Conservation (phyloP, 495 filamentous ascomycete genomes). For the Elasticomyces elasticus region DNA sequence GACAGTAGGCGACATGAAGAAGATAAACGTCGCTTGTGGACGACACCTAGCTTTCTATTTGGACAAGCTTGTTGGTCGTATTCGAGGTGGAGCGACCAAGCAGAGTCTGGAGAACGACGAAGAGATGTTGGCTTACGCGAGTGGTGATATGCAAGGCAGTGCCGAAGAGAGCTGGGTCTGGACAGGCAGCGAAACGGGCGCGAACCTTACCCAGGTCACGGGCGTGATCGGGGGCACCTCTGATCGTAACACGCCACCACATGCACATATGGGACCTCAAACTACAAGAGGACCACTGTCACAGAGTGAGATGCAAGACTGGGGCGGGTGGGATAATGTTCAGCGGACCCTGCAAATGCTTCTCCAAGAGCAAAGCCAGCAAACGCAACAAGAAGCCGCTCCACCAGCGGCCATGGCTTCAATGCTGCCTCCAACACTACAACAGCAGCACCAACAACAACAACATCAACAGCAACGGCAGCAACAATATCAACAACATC, state of each 20-base stretch:
- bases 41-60: slow-evolving; percentile 80
- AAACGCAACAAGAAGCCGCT: background rate
- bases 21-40: slow-evolving; percentile 69
- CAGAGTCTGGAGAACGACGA: slow-evolving; percentile 64
- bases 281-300: too few relatives aligned
- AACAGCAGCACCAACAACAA: background rate
- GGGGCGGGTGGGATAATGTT: slow-evolving; percentile 47
- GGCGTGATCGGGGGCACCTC: background rate
- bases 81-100: slow-evolving; percentile 39
- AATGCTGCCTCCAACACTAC: background rate
- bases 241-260: slow-evolving; percentile 7
- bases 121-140: slow-evolving; percentile 81
- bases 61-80: slow-evolving; percentile 47
- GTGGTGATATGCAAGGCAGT: slow-evolving; percentile 80
- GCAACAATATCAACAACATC: background rate
- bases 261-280: slow-evolving; percentile 19
- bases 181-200: slow-evolving; percentile 54
- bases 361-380: slow-evolving; percentile 31
- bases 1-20: slow-evolving; percentile 56
- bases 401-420: background rate
- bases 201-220: slow-evolving; percentile 30
- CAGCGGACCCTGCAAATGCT: slow-evolving; percentile 42
- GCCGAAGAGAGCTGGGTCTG: slow-evolving; percentile 78
- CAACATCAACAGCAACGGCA: background rate
- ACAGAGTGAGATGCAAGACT: slow-evolving; percentile 39